These are phyloP conservation scores for Nyssa sinensis DNA, from an alignment of 148 eudicot species.

Conservation along the genomic window DNA sequence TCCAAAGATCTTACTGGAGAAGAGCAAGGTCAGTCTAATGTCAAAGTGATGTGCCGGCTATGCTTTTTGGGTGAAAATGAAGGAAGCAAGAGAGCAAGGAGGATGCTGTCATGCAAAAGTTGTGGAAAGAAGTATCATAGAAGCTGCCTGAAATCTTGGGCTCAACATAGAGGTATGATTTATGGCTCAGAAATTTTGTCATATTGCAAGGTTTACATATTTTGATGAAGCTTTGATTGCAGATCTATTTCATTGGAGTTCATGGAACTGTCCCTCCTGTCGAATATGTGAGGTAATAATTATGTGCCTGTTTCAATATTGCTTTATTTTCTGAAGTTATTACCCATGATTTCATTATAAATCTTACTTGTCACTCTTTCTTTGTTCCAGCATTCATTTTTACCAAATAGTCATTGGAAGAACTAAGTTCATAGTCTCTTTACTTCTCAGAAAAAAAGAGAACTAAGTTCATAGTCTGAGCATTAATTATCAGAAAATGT, in stretches of 20 bases:
- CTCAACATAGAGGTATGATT: conserved; percentile 77
- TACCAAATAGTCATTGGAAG: too few relatives aligned
- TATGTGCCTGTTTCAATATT: conserved; percentile 2
- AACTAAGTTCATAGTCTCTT: too few relatives aligned
- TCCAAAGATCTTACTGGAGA: conserved; percentile 55
- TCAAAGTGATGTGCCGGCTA: conserved; percentile 83
- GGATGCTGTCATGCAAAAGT: conserved; percentile 80
- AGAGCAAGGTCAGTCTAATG: conserved; percentile 57
- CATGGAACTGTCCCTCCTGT: conserved; percentile 96
- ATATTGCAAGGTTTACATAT: conserved; percentile 2
- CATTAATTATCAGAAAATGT: too few relatives aligned
- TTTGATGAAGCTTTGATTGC: conserved; percentile 25
- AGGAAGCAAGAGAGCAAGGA: conserved; percentile 86
- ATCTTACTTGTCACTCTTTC: too few relatives aligned
- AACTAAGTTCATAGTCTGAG: too few relatives aligned
- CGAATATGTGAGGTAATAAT: conserved; percentile 77
- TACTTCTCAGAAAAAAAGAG: too few relatives aligned
- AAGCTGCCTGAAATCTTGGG: conserved; percentile 84
- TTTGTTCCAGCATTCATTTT: too few relatives aligned
- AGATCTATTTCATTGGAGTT: conserved; percentile 99
- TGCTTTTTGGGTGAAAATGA: conserved; percentile 89
- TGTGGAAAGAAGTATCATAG: conserved; percentile 96
- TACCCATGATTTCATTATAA: not conserved
- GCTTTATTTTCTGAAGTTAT: not conserved
- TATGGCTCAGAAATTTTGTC: not conserved